Base-by-base conservation (phyloP, 441 rosid species). In the Erysimum pusillum region DNA sequence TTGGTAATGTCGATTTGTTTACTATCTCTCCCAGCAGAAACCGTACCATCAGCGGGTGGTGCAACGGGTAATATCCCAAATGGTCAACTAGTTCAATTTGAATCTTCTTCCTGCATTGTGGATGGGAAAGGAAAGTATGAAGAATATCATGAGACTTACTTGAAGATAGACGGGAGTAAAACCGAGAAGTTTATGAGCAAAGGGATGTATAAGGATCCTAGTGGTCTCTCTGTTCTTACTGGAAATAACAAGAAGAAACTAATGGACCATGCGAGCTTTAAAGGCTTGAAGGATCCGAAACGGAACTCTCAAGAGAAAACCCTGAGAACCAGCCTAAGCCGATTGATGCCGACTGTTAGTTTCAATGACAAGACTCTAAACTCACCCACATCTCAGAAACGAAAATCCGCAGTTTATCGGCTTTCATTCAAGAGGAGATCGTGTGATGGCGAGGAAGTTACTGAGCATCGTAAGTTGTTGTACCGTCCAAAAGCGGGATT, bases 361-460 rank as follows among this genome's bases (percentile, higher is more conserved):
- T 90, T 90, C 78, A 87, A 84, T 13, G 97, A 92, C 46, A 89
- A 88, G 77, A 72, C 71, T 60, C 51, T 85, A 28, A 80, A 82
- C 62, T 78, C 88, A 22, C 76, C 79, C 22, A 62, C 83, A 15
- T 69, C 85, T 66, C 94, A 83, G 67, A 89, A 75, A 73, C 85
- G 79, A 82, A 90, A 87, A 69, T 80, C 89, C 0, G 73, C 92
- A 18, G 87, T 92, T 75, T 83, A 81, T 60, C 82, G 95, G 78
- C 94, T 94, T 77, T 94, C 98, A 4, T 84, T 94, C 80, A 92
- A 88, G 82, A 85, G 94, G 81, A 85, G 83, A 83, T 94, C 97
- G 2, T 87, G 90, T 8, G 97, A 92, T 35, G 92, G 89, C 60
- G 95, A 92, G 44, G 97, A 88, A 76, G 82, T 80, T 44, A 75